phyloP scores from a whole-genome alignment of 139 green algal genomes.

The Zygnema cylindricum region DNA sequence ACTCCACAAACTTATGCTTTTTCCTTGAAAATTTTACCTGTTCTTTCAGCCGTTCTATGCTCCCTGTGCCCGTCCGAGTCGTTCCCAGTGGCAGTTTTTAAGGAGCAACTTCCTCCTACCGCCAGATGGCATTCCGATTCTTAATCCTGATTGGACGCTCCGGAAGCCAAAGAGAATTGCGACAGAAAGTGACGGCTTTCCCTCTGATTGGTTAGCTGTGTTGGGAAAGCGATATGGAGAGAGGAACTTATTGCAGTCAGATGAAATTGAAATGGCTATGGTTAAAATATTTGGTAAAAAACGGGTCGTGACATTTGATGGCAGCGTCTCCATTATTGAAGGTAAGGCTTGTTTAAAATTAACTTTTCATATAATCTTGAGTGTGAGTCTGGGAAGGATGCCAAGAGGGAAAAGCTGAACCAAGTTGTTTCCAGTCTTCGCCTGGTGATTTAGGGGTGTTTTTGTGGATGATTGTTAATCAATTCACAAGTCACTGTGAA shows the following conservation, averaged over 20 bases:
- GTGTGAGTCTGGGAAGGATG: neutral
- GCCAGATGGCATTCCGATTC: constrained; percentile 24
- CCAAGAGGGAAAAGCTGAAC: neutral
- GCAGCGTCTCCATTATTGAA: constrained; percentile 19
- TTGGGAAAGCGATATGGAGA: constrained; percentile 13
- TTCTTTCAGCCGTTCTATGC: constrained; percentile 11
- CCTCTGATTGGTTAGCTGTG: constrained; percentile 23
- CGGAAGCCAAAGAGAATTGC: neutral
- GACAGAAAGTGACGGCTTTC: neutral
- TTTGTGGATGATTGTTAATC: no score
- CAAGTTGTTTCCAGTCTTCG: no score
- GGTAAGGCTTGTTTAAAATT: constrained; percentile 2
- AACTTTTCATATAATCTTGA: no score
- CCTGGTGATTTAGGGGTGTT: no score
- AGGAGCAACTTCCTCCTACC: constrained; percentile 18
- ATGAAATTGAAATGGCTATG: constrained; percentile 12
- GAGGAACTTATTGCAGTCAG: neutral
- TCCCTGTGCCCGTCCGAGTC: constrained; percentile 15
- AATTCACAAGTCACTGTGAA: no score
- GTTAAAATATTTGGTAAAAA: constrained; percentile 5
- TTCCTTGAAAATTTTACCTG: neutral
- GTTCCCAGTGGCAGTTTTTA: constrained; percentile 14
- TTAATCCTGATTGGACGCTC: neutral
- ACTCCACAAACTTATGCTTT: no score
- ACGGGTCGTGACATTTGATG: constrained; percentile 19